Conservation (phyloP, 2,329 filamentous ascomycete genomes). For the Exophiala alcalophila region DNA sequence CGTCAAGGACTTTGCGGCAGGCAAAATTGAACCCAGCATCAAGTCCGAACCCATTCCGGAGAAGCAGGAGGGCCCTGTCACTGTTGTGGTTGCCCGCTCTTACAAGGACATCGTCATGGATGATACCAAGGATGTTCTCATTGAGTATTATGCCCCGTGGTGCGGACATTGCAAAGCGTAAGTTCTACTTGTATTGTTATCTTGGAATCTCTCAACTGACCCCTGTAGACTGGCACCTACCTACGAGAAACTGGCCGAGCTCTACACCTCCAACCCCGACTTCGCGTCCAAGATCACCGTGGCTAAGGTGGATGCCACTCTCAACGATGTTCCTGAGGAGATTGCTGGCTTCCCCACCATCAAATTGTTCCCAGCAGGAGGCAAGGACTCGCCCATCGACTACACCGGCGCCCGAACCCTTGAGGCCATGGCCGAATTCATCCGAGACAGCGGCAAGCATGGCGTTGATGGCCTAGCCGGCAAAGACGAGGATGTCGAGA, state of each 20-base stretch:
- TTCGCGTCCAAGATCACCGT: slow-evolving; percentile 60
- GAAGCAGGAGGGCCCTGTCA: slow-evolving; percentile 84
- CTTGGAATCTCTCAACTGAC: slow-evolving; percentile 12
- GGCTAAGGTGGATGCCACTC: slow-evolving; percentile 92
- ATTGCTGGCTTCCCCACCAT: slow-evolving; percentile 98
- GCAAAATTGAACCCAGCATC: slow-evolving; percentile 92
- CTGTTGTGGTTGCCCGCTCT: slow-evolving; percentile 85
- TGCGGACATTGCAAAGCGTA: slow-evolving; percentile 68
- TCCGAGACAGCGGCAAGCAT: slow-evolving; percentile 93
- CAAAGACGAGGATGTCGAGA: slow-evolving; percentile 57
- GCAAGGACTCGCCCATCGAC: slow-evolving; percentile 78
- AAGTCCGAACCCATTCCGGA: slow-evolving; percentile 98
- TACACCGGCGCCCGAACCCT: slow-evolving; percentile 86
- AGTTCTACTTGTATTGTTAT: slow-evolving; percentile 29
- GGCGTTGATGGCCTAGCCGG: slow-evolving; percentile 64
- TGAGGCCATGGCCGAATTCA: slow-evolving; percentile 87
- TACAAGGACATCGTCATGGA: slow-evolving; percentile 91
- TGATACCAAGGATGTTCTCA: slow-evolving; percentile 90
- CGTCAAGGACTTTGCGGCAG: slow-evolving; percentile 77
- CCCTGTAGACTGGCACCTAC: slow-evolving; percentile 57
- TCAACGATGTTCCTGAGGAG: slow-evolving; percentile 95
- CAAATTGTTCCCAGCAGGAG: slow-evolving; percentile 91
- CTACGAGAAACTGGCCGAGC: slow-evolving; percentile 61
- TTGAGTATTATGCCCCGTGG: slow-evolving; percentile 97
- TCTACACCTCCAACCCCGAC: slow-evolving; percentile 52